Conservation (phyloP, 768 basidiomycete species). For the Daedalea quercina region DNA sequence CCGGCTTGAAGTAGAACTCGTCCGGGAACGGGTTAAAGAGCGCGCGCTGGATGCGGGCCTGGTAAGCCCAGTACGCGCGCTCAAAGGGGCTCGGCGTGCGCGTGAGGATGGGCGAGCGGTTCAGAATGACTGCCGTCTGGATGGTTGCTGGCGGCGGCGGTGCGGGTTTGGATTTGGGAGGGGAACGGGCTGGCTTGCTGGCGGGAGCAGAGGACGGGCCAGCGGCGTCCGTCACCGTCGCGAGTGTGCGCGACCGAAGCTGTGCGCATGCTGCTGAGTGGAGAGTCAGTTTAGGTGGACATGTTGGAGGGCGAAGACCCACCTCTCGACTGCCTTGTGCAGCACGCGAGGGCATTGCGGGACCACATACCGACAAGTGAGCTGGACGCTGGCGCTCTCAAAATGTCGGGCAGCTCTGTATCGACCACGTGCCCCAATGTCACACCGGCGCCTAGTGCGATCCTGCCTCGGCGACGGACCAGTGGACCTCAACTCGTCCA, state of each 20-base stretch:
- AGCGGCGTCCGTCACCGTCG: slow-evolving; percentile 16
- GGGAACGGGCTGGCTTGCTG: slow-evolving; percentile 1
- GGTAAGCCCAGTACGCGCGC: slow-evolving; percentile 77
- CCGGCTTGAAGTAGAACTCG: slow-evolving; percentile 92
- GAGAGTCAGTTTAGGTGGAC: too few species aligned
- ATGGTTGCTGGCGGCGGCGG: slow-evolving; percentile 28
- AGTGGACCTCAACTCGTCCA: neutral
- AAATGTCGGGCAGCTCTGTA: neutral
- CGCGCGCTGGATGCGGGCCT: slow-evolving; percentile 75
- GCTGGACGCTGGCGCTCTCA: neutral
- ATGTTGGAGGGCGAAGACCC: neutral
- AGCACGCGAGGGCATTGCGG: slow-evolving; percentile 12
- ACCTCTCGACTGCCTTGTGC: slow-evolving; percentile 13
- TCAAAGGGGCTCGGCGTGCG: slow-evolving; percentile 71
- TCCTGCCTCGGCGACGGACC: neutral
- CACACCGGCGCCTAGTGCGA: neutral
- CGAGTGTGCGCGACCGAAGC: slow-evolving; percentile 18
- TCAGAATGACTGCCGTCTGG: slow-evolving; percentile 64
- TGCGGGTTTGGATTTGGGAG: slow-evolving; percentile 22
- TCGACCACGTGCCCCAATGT: neutral
- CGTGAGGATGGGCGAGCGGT: slow-evolving; percentile 71
- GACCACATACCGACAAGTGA: slow-evolving; percentile 11
- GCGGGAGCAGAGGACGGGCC: slow-evolving; percentile 11
- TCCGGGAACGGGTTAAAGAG: slow-evolving; percentile 84
- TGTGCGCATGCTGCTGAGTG: slow-evolving; percentile 11